Base-by-base conservation (phyloP, 257 asterid species). In the Primulina huaijiensis region DNA sequence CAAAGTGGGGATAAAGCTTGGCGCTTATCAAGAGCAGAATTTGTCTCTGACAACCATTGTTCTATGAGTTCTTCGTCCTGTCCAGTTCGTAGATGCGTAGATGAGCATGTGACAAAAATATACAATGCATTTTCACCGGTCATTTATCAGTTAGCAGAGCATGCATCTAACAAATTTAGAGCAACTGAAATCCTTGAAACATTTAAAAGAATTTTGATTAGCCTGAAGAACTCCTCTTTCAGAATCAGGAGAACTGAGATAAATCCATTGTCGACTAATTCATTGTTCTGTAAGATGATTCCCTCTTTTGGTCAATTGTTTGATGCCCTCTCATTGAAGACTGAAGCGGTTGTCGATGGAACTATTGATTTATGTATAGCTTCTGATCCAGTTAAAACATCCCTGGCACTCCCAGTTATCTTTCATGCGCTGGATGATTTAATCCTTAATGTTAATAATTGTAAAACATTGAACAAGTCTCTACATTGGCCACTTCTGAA, bases 371-470 rank as follows among this genome's bases (percentile, higher is more conserved):
- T 92, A 80, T 72, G 76, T 60, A 72, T 87, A 80, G 90, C 92
- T 68, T 86, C 94, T 38, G 85, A 87, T 72, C 97, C 97, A 21
- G 94, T 87, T 66, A 85, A 74, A 80, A 92, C 98, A 8, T 83
- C 97, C 29, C 65, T 92, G 60, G 88, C 94, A 17, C 81, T 92
- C 62, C 97, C 98, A 50, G 98, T 92, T 74, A 82, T 73, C 68
- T 92, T 92, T 82, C 96, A 92, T 74, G 96, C 90, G 14, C 82
- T 92, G 62, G 98, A 92, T 75, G 97, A 88, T 85, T 73, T 87
- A 68, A 86, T 90, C 43, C 70, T 75, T 73, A 80, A 87, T 65
- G 62, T 92, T 59, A 79, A 77, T 64, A 65, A 25, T 27, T 77
- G 85, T 58, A 70, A 70, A 73, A 80, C 61, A 71, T 79, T 88